Base-by-base conservation (phyloP, 2,329 filamentous ascomycete species). In the Arthroderma sp. region DNA sequence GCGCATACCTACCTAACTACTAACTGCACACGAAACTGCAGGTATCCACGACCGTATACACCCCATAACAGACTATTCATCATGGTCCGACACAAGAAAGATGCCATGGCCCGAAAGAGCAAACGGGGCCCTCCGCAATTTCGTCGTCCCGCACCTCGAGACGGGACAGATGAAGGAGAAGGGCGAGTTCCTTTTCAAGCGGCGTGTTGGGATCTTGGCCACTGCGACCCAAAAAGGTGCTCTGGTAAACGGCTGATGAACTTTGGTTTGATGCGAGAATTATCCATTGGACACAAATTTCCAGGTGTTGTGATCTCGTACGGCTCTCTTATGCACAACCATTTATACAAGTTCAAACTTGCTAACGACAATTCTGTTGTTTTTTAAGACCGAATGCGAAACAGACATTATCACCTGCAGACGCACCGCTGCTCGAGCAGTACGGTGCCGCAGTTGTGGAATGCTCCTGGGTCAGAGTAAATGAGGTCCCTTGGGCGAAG, bases 71-170 rank as follows among this genome's bases (percentile, higher is more conserved):
- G 15, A 22, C 15, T 22, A 40, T 37, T 28, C 43, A 53, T 33
- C 38, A 95, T 94, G 88, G 87, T 95, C 44, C 86, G 89, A 49
- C 89, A 95, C 68, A 96, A 95, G 69, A 96, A 96, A 67, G 88
- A 95, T 66, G 75, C 75, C 55, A 78, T 80, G 60, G 71, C 75
- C 44, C 73, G 74, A 54, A 77, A 83, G 61, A 82, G 84, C 59
- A 87, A 86, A 62, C 86, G 83, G 65, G 75, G 74, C 56, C 69
- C 69, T 54, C 73, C 72, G 53, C 72, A 77, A 49, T 68, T 72
- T 51, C 70, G 72, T 50, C 68, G 72, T 48, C 73, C 60, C 44
- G 53, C 55, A 48, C 37, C 45, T 27, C 37, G 28, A n/a, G 59
- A 59, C 50, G 55, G 66, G 42, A 60, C 64, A 44, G 66, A 68